Evolutionary conservation across 73 alveolate genomes (phyloP).

Genomic region (Tetrahymena malaccensis): DNA sequence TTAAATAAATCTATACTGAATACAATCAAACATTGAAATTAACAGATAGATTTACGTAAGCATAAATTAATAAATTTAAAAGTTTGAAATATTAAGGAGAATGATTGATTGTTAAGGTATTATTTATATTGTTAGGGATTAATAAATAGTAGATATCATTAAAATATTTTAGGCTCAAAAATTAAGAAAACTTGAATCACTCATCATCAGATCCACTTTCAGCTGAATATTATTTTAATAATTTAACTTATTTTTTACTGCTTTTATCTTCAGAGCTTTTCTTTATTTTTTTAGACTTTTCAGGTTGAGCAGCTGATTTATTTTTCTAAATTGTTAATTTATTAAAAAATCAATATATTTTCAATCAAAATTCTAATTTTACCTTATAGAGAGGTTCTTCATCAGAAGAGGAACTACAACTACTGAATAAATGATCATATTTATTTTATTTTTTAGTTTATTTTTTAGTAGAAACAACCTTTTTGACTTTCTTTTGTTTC

Average conservation of each 20-base stretch:
- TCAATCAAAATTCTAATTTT: background rate
- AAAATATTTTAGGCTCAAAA: background rate
- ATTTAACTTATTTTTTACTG: background rate
- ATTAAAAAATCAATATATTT: background rate
- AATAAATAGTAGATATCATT: too few species aligned
- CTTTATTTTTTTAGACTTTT: background rate
- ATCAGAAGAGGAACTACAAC: background rate
- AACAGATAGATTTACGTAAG: background rate
- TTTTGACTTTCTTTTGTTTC: background rate
- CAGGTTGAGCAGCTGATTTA: background rate
- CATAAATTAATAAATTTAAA: background rate
- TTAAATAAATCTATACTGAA: background rate
- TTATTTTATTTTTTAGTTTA: background rate
- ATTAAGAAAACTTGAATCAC: background rate
- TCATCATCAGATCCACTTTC: background rate
- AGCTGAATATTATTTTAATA: background rate
- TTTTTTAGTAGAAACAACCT: background rate
- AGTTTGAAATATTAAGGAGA: background rate
- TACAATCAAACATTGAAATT: background rate
- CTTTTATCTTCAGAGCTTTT: background rate
- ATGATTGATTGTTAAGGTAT: background rate
- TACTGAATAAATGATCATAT: background rate
- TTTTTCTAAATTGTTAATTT: background rate
- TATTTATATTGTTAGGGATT: background rate
- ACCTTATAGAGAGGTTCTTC: background rate